phyloP scores from a whole-genome alignment of 306 rosid species.

The Castanopsis chinensis region DNA sequence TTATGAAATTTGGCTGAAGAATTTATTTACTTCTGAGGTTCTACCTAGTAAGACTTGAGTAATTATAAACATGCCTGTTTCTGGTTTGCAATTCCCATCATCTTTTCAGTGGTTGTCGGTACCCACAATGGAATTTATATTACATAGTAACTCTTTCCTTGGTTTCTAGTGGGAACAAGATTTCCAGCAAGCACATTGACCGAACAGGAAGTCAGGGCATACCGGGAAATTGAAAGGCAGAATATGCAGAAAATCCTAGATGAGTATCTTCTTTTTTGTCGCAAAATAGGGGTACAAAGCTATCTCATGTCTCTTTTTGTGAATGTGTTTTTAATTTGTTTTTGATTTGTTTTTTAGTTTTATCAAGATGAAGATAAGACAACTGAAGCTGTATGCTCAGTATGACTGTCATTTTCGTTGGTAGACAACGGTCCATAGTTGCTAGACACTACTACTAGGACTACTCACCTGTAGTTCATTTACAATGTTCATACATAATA shows the following conservation, averaged over 20 bases:
- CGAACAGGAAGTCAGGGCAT: constrained; percentile 27
- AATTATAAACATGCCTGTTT: not conserved
- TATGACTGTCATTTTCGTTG: not conserved
- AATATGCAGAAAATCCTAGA: constrained; percentile 46
- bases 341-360: not conserved
- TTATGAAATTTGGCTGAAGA: not conserved
- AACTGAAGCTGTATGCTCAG: no score
- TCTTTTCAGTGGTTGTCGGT: not conserved
- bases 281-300: constrained; percentile 49
- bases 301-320: constrained; percentile 3
- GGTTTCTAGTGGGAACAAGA: constrained; percentile 22
- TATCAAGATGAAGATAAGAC: no score
- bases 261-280: constrained; percentile 45
- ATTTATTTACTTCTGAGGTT: not conserved
- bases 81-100: not conserved
- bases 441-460: not conserved
- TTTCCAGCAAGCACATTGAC: constrained; percentile 25
- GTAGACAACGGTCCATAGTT: not conserved
- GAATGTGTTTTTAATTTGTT: constrained; percentile 2
- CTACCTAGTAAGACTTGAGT: not conserved
- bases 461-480: not conserved
- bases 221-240: constrained; percentile 36
- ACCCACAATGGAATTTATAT: not conserved
- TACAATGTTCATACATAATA: not conserved
- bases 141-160: not conserved